phyloP scores from a whole-genome alignment of 371 early-diverging fungal genomes.

The Mucor racemosus region DNA sequence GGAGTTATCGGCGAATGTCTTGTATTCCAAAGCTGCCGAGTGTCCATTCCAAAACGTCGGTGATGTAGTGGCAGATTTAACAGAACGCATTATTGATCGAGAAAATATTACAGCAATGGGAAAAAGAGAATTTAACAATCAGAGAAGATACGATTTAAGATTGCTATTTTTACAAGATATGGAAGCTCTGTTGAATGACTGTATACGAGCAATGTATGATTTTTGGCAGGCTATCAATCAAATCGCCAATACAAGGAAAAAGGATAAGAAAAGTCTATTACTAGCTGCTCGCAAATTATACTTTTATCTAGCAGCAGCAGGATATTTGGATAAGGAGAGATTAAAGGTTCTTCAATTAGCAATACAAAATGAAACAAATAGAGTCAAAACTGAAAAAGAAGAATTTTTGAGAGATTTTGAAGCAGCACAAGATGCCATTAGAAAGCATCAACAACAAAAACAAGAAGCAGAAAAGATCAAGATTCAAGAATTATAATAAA shows the following conservation, averaged over 20 bases:
- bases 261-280: not conserved
- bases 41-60: constrained; percentile 22
- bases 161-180: constrained; percentile 31
- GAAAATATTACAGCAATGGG: constrained; percentile 6
- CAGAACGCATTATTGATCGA: constrained; percentile 18
- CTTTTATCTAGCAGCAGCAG: constrained; percentile 34
- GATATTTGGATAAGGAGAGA: constrained; percentile 6
- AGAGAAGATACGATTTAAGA: constrained; percentile 19
- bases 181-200: constrained; percentile 8
- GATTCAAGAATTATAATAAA: constrained; percentile 17
- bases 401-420: constrained; percentile 20
- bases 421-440: constrained; percentile 25
- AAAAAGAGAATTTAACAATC: not conserved
- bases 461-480: constrained; percentile 10
- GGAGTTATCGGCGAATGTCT: constrained; percentile 20
- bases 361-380: not conserved
- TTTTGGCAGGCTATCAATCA: constrained; percentile 33
- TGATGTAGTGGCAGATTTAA: constrained; percentile 28
- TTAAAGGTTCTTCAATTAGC: not conserved
- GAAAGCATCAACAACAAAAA: constrained; percentile 12
- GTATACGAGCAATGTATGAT: constrained; percentile 28
- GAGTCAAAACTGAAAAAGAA: constrained; percentile 14
- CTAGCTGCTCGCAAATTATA: constrained; percentile 36
- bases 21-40: constrained; percentile 28
- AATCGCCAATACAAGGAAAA: constrained; percentile 11